These are phyloP conservation scores for Teunomyces panamensis DNA, from an alignment of 805 yeast genomes.

Conservation along the genomic window DNA sequence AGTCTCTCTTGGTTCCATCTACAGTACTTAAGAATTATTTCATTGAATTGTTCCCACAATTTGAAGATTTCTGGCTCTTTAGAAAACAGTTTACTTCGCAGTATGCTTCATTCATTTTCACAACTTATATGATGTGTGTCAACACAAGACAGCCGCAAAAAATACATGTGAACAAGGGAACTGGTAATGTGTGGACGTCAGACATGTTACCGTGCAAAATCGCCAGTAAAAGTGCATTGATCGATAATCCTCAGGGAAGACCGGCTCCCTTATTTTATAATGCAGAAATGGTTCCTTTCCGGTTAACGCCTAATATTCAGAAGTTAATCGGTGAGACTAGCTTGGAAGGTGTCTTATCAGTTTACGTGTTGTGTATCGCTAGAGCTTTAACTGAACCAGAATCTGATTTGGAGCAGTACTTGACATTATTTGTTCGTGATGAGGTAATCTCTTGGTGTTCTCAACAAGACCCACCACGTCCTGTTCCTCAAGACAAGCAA, in stretches of 20 bases:
- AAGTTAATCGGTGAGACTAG: slow-evolving; percentile 91
- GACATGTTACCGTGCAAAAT: slow-evolving; percentile 93
- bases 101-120: slow-evolving; percentile 88
- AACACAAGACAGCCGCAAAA: slow-evolving; percentile 92
- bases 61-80: slow-evolving; percentile 96
- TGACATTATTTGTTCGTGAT: slow-evolving; percentile 93
- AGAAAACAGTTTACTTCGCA: slow-evolving; percentile 92
- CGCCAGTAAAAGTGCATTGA: slow-evolving; percentile 43
- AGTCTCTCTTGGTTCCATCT: slow-evolving; percentile 80
- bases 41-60: slow-evolving; percentile 62
- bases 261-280: slow-evolving; percentile 84
- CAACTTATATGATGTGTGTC: slow-evolving; percentile 92
- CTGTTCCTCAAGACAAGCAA: slow-evolving; percentile 79
- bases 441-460: slow-evolving; percentile 94
- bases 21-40: slow-evolving; percentile 81
- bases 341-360: slow-evolving; percentile 86
- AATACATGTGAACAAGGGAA: slow-evolving; percentile 72
- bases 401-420: slow-evolving; percentile 83
- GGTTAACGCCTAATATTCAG: slow-evolving; percentile 95
- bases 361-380: slow-evolving; percentile 79
- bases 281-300: slow-evolving; percentile 91
- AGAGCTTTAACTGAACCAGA: slow-evolving; percentile 88
- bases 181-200: slow-evolving; percentile 89
- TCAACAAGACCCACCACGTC: slow-evolving; percentile 68
- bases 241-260: slow-evolving; percentile 42